phyloP scores from a whole-genome alignment of 2,329 filamentous ascomycete species.

The Penicillium sp. region DNA sequence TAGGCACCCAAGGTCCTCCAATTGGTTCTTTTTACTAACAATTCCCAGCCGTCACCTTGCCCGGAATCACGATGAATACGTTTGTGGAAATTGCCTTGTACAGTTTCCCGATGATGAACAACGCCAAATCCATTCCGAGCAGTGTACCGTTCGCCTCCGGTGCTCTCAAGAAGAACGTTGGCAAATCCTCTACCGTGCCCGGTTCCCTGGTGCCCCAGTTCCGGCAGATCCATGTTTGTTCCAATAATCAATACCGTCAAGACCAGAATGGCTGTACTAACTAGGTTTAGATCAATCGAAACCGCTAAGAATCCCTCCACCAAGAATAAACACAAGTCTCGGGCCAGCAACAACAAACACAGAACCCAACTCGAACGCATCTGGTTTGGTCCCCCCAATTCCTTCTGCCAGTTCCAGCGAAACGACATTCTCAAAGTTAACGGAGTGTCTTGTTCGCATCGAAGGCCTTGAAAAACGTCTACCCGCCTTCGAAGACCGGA shows the following conservation, averaged over 20 bases:
- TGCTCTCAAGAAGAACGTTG: not conserved
- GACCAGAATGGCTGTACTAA: too few relatives aligned
- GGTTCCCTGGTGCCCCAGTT: not conserved
- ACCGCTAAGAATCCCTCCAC: not conserved
- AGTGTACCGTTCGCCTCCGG: not conserved
- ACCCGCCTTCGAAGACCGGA: not conserved
- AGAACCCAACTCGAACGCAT: not conserved
- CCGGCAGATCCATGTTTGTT: not conserved
- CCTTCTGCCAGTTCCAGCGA: not conserved
- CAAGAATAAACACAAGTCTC: not conserved
- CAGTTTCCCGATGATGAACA: not conserved
- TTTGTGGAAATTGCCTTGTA: not conserved
- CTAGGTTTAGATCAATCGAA: not conserved
- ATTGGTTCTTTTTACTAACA: not conserved
- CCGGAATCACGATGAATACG: not conserved
- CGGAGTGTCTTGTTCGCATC: not conserved
- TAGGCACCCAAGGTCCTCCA: not conserved
- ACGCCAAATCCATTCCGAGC: not conserved
- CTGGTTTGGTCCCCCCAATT: not conserved
- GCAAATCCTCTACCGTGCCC: not conserved
- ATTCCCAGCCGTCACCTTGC: not conserved
- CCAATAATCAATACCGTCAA: too few relatives aligned
- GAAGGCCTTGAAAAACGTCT: not conserved
- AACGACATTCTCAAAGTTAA: not conserved
- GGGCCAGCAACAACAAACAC: not conserved